Evolutionary conservation across 148 eudicot genomes (phyloP).

Genomic region (Camellia sinensis): DNA sequence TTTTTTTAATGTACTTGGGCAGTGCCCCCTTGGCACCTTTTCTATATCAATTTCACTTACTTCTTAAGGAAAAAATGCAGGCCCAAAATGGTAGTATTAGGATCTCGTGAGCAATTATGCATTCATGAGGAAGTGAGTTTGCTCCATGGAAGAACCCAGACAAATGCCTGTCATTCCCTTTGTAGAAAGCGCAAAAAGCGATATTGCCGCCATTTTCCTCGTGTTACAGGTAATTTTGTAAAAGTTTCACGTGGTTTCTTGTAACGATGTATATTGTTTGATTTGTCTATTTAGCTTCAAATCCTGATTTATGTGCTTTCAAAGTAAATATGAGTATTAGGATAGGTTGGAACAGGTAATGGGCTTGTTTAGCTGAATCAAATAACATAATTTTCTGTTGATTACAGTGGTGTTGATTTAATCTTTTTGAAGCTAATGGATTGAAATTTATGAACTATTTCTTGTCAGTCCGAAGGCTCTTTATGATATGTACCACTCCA

Average conservation of each 20-base stretch:
- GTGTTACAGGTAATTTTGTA: constrained; percentile 54
- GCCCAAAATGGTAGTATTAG: constrained; percentile 94
- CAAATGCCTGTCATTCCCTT: constrained; percentile 77
- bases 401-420: not conserved
- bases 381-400: not conserved
- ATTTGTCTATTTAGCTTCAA: not conserved
- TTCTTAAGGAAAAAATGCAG: constrained; percentile 39
- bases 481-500: not conserved
- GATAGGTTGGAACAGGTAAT: not conserved
- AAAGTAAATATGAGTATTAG: not conserved
- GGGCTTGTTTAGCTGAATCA: constrained; percentile 1
- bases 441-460: not conserved
- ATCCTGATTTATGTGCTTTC: not conserved
- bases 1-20: too few relatives aligned
- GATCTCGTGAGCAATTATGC: constrained; percentile 97
- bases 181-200: constrained; percentile 60
- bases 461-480: not conserved
- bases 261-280: not conserved
- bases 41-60: not conserved
- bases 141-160: constrained; percentile 84
- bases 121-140: constrained; percentile 80
- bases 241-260: not conserved
- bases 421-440: not conserved
- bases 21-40: not conserved
- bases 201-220: constrained; percentile 62